Evolutionary conservation across 2,329 filamentous ascomycete genomes (phyloP), one percentile per base, ranked within the genome.

Genomic region (Paramyrothecium roridum): DNA sequence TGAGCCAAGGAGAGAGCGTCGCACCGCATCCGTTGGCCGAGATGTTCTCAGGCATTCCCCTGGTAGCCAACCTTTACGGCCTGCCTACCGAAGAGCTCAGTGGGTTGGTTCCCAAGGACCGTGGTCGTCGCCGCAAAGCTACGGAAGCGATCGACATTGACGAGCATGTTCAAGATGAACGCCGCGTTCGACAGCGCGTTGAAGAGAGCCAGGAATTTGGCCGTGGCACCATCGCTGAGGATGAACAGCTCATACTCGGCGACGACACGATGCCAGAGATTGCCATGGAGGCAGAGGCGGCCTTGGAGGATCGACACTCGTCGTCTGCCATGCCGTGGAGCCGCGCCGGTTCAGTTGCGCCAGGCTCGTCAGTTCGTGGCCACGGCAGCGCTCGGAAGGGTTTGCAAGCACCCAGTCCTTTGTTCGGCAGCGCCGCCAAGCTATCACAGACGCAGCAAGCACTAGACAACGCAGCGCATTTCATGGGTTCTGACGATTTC

Each of bases 231-330:
- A 48, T 58, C 12, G 57, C 54, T 4, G 67, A 67, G 8, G 67
- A 67, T 37, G 69, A 67, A 0, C 59, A 65, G 3, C 49, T 69
- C 10, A 64, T 71, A 2, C 61, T 74, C 8, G 71, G 70, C n/a
- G 69, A 77, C 20, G 72, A 78, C 19, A 68, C 70, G 1, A 68
- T 74, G 50, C 72, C 88, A 20, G 91, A 96, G 68, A 70, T 90
- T 22, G 89, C 87, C 20, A 84, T 90, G 71, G 84, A 90, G 46
- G 88, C 83, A 1, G 82, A 78, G 1, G 80, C 83, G 1, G 81
- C 83, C 8, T 80, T 95, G 53, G 83, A 84, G 4, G 89, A 96
- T 56, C 82, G 87, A 53, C 81, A 82, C 48, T 80, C 78, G 1
- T 80, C 77, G 2, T 77, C 76, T 17, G 68, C 80, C 54, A 71